Percentiles rank a stretch among this genome's conserved stretches.
phyloP scores from a whole-genome alignment of 2,329 filamentous ascomycete species.

The Cercospora nicotianae region DNA sequence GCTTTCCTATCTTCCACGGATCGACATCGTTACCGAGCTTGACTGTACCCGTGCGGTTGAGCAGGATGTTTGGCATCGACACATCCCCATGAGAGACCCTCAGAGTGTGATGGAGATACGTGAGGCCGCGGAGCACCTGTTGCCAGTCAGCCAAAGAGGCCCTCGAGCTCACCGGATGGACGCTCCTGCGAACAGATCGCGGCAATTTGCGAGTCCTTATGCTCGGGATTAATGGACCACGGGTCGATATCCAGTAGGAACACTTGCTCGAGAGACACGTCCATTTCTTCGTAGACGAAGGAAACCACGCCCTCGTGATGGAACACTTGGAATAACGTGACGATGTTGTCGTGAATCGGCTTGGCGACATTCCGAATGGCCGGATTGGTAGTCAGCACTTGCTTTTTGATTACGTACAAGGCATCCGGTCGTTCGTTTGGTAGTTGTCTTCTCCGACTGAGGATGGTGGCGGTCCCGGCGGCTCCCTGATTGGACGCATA shows the following conservation, averaged over 20 bases:
- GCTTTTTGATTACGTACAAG: not conserved
- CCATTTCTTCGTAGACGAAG: not conserved
- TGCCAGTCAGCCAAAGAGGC: not conserved
- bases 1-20: not conserved
- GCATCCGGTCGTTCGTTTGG: not conserved
- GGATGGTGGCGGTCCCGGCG: not conserved
- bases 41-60: not conserved
- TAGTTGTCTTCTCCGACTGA: not conserved
- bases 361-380: not conserved
- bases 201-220: not conserved
- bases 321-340: not conserved
- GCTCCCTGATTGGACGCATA: not conserved
- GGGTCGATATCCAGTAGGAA: not conserved
- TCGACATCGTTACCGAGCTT: not conserved
- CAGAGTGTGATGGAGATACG: not conserved
- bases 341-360: not conserved
- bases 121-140: not conserved
- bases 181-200: not conserved
- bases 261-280: not conserved
- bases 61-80: not conserved
- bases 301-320: not conserved
- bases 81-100: not conserved
- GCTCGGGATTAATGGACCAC: not conserved
- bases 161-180: not conserved
- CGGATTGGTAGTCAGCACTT: not conserved